Evolutionary conservation across 805 yeast genomes (phyloP).

Genomic region (Nadsonia fulvescens): DNA sequence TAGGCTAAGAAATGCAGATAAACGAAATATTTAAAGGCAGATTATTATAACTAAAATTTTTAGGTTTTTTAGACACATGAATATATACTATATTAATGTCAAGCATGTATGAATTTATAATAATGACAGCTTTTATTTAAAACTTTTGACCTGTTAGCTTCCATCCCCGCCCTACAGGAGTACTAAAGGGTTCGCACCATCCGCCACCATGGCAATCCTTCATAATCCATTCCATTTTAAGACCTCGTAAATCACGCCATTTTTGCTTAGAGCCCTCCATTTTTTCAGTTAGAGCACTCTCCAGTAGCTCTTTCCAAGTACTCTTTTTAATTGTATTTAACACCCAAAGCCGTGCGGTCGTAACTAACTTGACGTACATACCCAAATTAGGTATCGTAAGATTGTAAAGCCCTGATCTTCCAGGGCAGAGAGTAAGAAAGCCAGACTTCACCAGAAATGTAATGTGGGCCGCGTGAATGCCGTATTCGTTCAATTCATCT

Average conservation of each 20-base stretch:
- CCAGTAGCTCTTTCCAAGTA: slow-evolving; percentile 22
- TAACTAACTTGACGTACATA: slow-evolving; percentile 17
- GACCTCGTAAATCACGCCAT: slow-evolving; percentile 33
- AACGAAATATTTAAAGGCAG: too few species aligned
- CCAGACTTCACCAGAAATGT: slow-evolving; percentile 16
- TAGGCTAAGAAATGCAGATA: too few species aligned
- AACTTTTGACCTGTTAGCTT: slow-evolving; percentile 36
- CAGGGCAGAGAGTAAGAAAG: slow-evolving; percentile 19
- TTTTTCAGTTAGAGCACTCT: slow-evolving; percentile 15
- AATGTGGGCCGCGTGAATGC: slow-evolving; percentile 8
- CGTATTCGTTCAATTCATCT: slow-evolving; percentile 12
- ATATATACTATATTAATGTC: too few species aligned
- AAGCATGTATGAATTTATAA: too few species aligned
- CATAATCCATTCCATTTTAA: slow-evolving; percentile 32
- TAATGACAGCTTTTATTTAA: too few species aligned
- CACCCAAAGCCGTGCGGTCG: slow-evolving; percentile 20
- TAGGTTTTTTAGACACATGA: too few species aligned
- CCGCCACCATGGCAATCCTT: slow-evolving; percentile 41
- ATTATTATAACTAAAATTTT: too few species aligned
- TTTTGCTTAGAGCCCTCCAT: slow-evolving; percentile 14
- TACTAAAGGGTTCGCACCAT: slow-evolving; percentile 33
- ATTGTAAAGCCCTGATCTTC: slow-evolving; percentile 15
- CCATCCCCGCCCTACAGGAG: slow-evolving; percentile 48
- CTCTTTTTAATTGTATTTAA: slow-evolving; percentile 15
- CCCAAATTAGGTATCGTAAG: slow-evolving; percentile 22